Percentiles rank a stretch among this genome's conserved stretches.
Evolutionary conservation across 768 basidiomycete genomes (phyloP).

Genomic region (Lentinula raphanica): DNA sequence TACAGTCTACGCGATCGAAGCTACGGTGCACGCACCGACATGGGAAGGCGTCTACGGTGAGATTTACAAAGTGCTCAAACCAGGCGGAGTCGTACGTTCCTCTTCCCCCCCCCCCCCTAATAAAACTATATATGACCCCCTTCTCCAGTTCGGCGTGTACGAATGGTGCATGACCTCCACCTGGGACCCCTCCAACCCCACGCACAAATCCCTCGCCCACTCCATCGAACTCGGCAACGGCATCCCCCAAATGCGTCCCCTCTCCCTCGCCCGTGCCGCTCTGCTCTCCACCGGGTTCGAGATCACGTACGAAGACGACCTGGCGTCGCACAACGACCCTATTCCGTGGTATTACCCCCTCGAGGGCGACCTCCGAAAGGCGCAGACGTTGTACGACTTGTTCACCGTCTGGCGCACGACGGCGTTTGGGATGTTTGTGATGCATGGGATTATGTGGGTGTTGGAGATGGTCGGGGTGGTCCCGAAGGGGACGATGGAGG

Average conservation of each 20-base stretch:
- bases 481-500: slow-evolving; percentile 89
- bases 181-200: slow-evolving; percentile 82
- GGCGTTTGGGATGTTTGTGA: slow-evolving; percentile 78
- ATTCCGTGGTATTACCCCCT: slow-evolving; percentile 96
- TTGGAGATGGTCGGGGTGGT: slow-evolving; percentile 76
- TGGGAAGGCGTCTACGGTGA: slow-evolving; percentile 95
- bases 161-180: slow-evolving; percentile 98
- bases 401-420: slow-evolving; percentile 88
- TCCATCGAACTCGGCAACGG: slow-evolving; percentile 92
- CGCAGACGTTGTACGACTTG: slow-evolving; percentile 91
- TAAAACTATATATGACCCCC: slow-evolving; percentile 4
- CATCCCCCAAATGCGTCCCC: slow-evolving; percentile 93
- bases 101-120: background rate
- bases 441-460: slow-evolving; percentile 70
- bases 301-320: slow-evolving; percentile 88
- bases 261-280: slow-evolving; percentile 66
- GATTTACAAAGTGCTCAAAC: slow-evolving; percentile 91
- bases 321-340: slow-evolving; percentile 75
- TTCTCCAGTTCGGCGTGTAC: slow-evolving; percentile 85
- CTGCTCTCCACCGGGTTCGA: slow-evolving; percentile 80
- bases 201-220: slow-evolving; percentile 89
- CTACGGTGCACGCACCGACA: slow-evolving; percentile 92
- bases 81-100: slow-evolving; percentile 81
- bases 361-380: slow-evolving; percentile 88
- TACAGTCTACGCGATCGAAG: slow-evolving; percentile 95